Evolutionary conservation across 805 yeast genomes (phyloP).

Genomic region (Blastobotrys americana): DNA sequence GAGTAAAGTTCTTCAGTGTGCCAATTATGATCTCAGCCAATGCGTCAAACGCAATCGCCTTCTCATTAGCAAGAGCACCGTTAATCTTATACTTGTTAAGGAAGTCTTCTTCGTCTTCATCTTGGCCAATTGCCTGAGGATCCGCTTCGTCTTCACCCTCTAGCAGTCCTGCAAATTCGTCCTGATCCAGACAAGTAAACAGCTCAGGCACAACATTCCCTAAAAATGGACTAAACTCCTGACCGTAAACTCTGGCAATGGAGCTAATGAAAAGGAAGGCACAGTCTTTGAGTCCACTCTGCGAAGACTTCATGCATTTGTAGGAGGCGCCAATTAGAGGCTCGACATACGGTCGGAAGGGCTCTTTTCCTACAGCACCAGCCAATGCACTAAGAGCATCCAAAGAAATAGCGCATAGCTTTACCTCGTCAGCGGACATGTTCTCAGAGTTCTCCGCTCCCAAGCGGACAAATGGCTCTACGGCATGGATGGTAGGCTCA

Average conservation of each 20-base stretch:
- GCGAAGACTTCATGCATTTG: constrained; percentile 64
- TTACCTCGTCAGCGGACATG: constrained; percentile 80
- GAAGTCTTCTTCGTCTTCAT: constrained; percentile 52
- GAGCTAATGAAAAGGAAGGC: constrained; percentile 90
- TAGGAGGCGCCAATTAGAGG: constrained; percentile 87
- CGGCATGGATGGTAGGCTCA: constrained; percentile 65
- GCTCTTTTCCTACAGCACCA: constrained; percentile 88
- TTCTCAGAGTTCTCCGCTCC: constrained; percentile 54
- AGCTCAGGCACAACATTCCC: constrained; percentile 77
- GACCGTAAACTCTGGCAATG: constrained; percentile 91
- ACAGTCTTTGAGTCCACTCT: constrained; percentile 84
- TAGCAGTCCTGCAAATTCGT: constrained; percentile 48
- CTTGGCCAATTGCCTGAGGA: constrained; percentile 38
- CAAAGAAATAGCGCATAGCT: constrained; percentile 83
- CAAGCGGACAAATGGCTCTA: constrained; percentile 56
- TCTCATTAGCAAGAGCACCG: constrained; percentile 92
- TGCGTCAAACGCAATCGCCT: constrained; percentile 91
- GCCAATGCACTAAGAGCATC: constrained; percentile 95
- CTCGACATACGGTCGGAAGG: constrained; percentile 78
- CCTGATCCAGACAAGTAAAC: constrained; percentile 74
- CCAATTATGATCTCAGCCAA: constrained; percentile 82
- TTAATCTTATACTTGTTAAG: constrained; percentile 76
- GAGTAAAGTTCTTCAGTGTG: constrained; percentile 71
- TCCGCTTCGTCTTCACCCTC: constrained; percentile 37
- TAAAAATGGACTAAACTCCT: constrained; percentile 80